These are phyloP conservation scores for Roridomyces roridus DNA, from an alignment of 768 basidiomycete genomes.

Conservation along the genomic window DNA sequence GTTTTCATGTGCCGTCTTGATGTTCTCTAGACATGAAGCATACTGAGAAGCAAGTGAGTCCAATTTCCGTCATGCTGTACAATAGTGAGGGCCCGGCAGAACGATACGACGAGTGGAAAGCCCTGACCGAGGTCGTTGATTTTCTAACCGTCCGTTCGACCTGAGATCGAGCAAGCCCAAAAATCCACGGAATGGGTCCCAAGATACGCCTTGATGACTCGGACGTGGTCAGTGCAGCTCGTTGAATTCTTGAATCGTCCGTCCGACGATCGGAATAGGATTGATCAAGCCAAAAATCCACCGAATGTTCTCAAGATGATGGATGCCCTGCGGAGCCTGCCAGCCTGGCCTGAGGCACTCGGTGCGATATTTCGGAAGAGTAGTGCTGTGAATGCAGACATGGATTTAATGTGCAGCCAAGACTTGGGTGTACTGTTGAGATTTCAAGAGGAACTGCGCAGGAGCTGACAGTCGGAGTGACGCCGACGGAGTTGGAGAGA, in stretches of 20 bases:
- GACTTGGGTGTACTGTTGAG: no score
- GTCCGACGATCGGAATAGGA: slow-evolving; percentile 6
- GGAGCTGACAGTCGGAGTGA: no score
- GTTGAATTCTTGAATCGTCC: slow-evolving; percentile 5
- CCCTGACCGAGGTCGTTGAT: slow-evolving; percentile 4
- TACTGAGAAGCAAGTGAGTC: no score
- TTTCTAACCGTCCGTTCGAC: not conserved
- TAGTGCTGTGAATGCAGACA: slow-evolving; percentile 18
- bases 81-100: no score
- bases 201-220: no score
- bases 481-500: no score
- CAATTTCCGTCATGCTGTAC: no score
- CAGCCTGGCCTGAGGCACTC: not conserved
- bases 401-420: no score
- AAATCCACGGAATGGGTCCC: slow-evolving; percentile 38
- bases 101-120: slow-evolving; percentile 7
- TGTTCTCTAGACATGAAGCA: no score
- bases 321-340: slow-evolving; percentile 38
- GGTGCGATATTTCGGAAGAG: not conserved
- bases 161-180: not conserved
- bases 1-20: no score
- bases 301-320: slow-evolving; percentile 41
- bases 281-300: slow-evolving; percentile 10
- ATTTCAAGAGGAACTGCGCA: no score
- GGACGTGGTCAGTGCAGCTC: no score